Evolutionary conservation across 2,329 filamentous ascomycete genomes (phyloP), one percentile per base, ranked within the genome.

Genomic region (Colletotrichum agaves): DNA sequence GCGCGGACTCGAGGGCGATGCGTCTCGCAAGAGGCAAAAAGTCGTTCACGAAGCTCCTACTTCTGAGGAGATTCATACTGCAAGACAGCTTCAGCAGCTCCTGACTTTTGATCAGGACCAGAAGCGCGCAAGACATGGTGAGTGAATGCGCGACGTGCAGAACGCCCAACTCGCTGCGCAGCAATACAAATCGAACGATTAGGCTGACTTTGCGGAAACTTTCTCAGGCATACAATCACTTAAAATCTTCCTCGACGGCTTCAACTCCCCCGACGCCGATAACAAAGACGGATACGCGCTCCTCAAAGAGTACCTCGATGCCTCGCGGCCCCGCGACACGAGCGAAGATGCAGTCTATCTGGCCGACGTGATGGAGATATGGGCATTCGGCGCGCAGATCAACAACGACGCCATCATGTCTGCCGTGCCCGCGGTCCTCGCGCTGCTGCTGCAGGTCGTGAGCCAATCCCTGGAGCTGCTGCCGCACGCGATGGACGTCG

Each of bases 371-470:
- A 92, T 97, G 80, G 92, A 97, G 73, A 93, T 90, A 67, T 98
- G 95, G 95, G 90, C 89, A 53, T 94, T 92, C 80, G 94, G 92
- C 4, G 89, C 89, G 33, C 90, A 93, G 76, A 88, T 89, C 71
- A 93, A 93, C 75, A 91, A 94, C 72, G 94, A 97, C 66, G 87
- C 89, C 61, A 83, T 98, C 67, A 86, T 96, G 75, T 95, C 94
- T 1, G 88, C 93, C 7, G 89, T 96, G 3, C 90, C 92, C 2
- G 92, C 95, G 1, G 90, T 94, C 7, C 81, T 99, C 33, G 93
- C 93, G 2, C 85, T 97, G 19, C 86, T 98, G 50, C 83, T 98
- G 39, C 93, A 91, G 78, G 88, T 92, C 21, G 84, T 97, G 52
- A 94, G 94, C 0, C 86, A 84, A 44, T 86, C 91, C 15, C 81